phyloP scores from a whole-genome alignment of 2,329 filamentous ascomycete genomes.

The Phialophora macrospora region DNA sequence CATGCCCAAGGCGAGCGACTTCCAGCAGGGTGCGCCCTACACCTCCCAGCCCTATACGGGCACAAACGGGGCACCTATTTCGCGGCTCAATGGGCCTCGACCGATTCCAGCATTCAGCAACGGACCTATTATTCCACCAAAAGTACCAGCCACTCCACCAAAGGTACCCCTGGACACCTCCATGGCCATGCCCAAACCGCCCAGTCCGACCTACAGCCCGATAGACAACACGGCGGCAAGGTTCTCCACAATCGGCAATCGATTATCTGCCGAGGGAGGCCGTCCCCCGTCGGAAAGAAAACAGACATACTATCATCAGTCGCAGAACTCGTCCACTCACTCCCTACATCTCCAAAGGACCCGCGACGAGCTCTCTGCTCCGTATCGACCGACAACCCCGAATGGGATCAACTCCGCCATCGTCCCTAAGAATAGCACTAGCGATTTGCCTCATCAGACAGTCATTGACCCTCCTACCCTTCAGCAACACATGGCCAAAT shows the following conservation, averaged over 20 bases:
- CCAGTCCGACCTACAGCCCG: slow-evolving; percentile 56
- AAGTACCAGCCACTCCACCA: slow-evolving; percentile 46
- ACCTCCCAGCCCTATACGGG: slow-evolving; percentile 34
- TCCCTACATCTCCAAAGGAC: slow-evolving; percentile 45
- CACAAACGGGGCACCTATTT: slow-evolving; percentile 38
- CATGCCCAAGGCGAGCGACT: slow-evolving; percentile 36
- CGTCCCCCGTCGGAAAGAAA: slow-evolving; percentile 42
- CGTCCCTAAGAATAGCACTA: slow-evolving; percentile 50
- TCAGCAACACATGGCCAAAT: slow-evolving; percentile 69
- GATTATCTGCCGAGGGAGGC: slow-evolving; percentile 49
- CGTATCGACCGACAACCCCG: slow-evolving; percentile 52
- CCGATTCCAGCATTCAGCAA: slow-evolving; percentile 46
- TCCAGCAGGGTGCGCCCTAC: slow-evolving; percentile 23
- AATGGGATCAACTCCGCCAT: slow-evolving; percentile 48
- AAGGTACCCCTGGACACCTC: slow-evolving; percentile 48
- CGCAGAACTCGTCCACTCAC: slow-evolving; percentile 45
- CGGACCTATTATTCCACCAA: slow-evolving; percentile 47
- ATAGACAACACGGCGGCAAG: slow-evolving; percentile 49
- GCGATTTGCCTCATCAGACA: slow-evolving; percentile 59
- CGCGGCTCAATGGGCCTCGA: slow-evolving; percentile 49
- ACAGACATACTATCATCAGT: slow-evolving; percentile 44
- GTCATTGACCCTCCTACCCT: slow-evolving; percentile 73
- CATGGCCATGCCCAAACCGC: slow-evolving; percentile 52
- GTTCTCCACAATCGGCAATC: slow-evolving; percentile 46
- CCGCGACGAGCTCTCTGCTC: slow-evolving; percentile 45